phyloP scores from a whole-genome alignment of 2,329 filamentous ascomycete species.

The Fusarium sp. region DNA sequence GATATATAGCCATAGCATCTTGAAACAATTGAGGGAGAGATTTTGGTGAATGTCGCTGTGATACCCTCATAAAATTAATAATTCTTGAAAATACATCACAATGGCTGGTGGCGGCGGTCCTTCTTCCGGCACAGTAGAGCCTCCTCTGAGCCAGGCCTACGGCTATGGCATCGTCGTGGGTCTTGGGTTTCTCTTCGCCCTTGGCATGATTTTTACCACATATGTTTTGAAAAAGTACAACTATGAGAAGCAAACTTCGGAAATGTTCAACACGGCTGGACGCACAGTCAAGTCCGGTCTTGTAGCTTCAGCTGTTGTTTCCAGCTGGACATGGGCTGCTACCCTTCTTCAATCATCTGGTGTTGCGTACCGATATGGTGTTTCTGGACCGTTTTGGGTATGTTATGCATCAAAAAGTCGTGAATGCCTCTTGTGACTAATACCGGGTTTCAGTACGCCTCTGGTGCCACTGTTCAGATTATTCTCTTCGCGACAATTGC shows the following conservation, averaged over 20 bases:
- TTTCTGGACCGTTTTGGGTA: conserved; percentile 67
- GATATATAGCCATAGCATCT: conserved; percentile 2
- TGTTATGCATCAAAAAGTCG: background rate
- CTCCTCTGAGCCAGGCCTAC: conserved; percentile 66
- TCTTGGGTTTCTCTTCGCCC: conserved; percentile 77
- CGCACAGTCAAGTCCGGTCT: conserved; percentile 89
- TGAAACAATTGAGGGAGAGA: accelerated
- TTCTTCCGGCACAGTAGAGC: conserved; percentile 34
- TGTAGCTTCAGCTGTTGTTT: conserved; percentile 89
- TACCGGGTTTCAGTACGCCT: conserved; percentile 58
- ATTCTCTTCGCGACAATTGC: conserved; percentile 90
- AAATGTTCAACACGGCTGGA: conserved; percentile 92
- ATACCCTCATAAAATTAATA: background rate
- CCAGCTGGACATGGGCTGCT: conserved; percentile 92
- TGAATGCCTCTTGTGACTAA: background rate
- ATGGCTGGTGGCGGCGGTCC: conserved; percentile 36
- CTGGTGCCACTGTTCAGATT: conserved; percentile 82
- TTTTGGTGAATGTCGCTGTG: background rate
- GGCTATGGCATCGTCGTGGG: conserved; percentile 84
- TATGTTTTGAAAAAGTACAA: conserved; percentile 51
- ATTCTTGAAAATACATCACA: conserved; percentile 5
- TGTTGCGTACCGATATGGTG: conserved; percentile 84
- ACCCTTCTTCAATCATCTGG: conserved; percentile 81
- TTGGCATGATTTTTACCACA: conserved; percentile 66
- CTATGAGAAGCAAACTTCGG: conserved; percentile 83